Conservation (phyloP, 108 stramenopile genomes). For the Nannochloropsis gaditana region DNA sequence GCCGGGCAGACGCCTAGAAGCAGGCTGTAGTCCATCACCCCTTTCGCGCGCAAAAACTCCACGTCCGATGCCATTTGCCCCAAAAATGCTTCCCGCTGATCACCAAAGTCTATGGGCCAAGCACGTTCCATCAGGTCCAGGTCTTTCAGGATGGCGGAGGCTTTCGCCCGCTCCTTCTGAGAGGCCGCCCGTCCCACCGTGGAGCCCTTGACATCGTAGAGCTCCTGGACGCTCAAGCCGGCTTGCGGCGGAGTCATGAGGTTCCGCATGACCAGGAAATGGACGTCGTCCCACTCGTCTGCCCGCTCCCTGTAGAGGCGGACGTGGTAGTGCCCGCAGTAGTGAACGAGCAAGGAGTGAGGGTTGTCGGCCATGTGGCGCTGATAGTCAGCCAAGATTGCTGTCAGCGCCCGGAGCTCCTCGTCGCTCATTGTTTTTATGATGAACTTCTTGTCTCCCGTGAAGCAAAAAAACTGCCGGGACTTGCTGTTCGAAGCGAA, state of each 20-base stretch:
- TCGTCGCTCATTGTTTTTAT: slow-evolving; percentile 9
- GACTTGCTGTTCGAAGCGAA: neutral
- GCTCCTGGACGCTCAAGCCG: neutral
- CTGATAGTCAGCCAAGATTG: neutral
- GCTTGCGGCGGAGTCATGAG: neutral
- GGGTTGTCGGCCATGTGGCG: neutral
- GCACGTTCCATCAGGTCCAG: neutral
- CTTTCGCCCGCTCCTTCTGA: neutral
- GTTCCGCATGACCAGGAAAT: slow-evolving; percentile 18
- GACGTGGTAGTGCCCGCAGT: neutral
- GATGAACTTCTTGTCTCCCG: neutral
- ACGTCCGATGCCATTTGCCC: neutral
- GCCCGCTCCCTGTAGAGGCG: neutral
- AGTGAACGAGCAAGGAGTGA: neutral
- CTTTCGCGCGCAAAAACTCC: neutral
- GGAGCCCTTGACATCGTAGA: neutral
- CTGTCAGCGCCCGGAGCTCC: neutral
- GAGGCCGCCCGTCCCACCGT: neutral
- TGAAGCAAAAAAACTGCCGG: slow-evolving; percentile 10
- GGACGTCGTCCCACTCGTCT: slow-evolving; percentile 13
- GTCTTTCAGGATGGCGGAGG: neutral
- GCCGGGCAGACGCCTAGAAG: neutral
- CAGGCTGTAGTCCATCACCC: neutral
- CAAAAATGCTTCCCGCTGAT: neutral
- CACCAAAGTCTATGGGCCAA: neutral